phyloP scores from a whole-genome alignment of 176 grass and related monocot species.

The Oryza australiensis region DNA sequence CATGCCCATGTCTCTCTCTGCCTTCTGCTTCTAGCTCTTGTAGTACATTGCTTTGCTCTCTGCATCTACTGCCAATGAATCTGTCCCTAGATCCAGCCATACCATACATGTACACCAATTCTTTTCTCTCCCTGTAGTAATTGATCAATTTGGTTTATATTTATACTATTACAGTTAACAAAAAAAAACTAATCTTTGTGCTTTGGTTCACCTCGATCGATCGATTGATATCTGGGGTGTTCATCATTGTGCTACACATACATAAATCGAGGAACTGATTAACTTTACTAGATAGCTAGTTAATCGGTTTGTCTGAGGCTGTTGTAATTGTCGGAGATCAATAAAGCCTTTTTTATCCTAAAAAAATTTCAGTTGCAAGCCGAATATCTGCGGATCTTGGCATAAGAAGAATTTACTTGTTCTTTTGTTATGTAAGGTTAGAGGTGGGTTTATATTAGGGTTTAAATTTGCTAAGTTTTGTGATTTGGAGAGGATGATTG shows the following conservation, averaged over 20 bases:
- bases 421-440: not conserved
- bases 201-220: too few relatives aligned
- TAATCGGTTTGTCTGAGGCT: too few relatives aligned
- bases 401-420: not conserved
- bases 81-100: slow-evolving; percentile 30
- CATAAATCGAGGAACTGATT: not conserved
- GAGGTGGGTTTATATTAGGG: not conserved
- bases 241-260: too few relatives aligned
- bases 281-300: too few relatives aligned
- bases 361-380: too few relatives aligned
- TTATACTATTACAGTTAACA: not conserved
- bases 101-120: too few relatives aligned
- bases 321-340: too few relatives aligned
- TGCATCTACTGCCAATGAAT: slow-evolving; percentile 4
- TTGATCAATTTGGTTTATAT: not conserved
- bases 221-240: too few relatives aligned
- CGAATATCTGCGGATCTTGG: too few relatives aligned
- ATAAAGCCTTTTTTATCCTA: too few relatives aligned
- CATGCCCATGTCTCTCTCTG: slow-evolving; percentile 38
- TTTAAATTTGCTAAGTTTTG: not conserved
- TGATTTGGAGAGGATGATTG: not conserved
- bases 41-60: not conserved
- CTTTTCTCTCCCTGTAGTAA: not conserved
- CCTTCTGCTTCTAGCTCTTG: not conserved
- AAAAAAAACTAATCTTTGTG: not conserved